Evolutionary conservation across 2,329 filamentous ascomycete genomes (phyloP), one percentile per base, ranked within the genome.

Genomic region (Neofusicoccum parvum): DNA sequence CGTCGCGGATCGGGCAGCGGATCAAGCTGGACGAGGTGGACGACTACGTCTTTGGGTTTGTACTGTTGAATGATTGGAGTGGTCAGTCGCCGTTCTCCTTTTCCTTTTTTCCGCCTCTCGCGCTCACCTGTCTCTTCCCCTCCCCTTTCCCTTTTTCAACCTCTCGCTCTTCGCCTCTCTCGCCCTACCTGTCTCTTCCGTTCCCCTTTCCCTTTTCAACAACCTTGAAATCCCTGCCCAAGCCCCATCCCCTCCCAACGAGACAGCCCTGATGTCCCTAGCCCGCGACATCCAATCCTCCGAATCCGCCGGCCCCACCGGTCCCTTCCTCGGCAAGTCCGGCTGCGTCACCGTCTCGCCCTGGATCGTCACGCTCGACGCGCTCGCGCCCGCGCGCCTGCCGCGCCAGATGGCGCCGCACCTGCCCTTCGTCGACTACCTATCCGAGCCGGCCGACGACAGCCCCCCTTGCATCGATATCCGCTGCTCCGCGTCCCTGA

Each of bases 51-150:
- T 89, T 89, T 71, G 87, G 87, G 0, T 78, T 88, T 17, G 83
- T 87, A 0, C 73, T 90, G 43, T 70, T 89, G 12, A 89, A 89
- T 67, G 87, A 89, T 67, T 90, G 87, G 87, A 84, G 67, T 23
- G 59, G 59, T 62, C 12, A 50, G 59, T 51, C 14, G 14, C 2
- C 12, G 5, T 12, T 23, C 46, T 49, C 9, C 27, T 27, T 27
- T 1, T 10, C 14, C 10, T 1, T 17, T 3, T 20, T 5, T 9
- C 14, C 20, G 3, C 20, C 20, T 20, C 20, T 20, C 20, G 20
- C 20, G 2, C 20, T 20, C 20, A 20, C 20, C 20, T 20, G 20
- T 20, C 20, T 20, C 20, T 20, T 20, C 56, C 41, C 2, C 23
- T 17, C 43, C 20, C 17, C 32, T 23, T 10, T 23, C 43, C n/a